These are phyloP conservation scores for Lactarius sp. DNA, from an alignment of 768 basidiomycete species.

Conservation along the genomic window DNA sequence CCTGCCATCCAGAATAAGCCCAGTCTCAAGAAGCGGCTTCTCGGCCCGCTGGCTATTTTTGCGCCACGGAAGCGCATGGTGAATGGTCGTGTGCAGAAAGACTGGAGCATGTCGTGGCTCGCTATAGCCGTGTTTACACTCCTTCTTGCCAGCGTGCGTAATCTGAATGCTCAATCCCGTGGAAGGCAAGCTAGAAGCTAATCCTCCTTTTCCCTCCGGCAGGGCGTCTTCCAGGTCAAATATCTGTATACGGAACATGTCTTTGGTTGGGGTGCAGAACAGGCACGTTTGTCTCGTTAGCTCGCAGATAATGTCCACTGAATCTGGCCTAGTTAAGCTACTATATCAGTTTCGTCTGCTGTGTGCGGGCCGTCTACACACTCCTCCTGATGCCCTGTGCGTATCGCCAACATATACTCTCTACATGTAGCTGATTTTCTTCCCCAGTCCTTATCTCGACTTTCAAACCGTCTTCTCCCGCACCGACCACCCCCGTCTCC, in stretches of 20 bases:
- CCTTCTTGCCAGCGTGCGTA: conserved; percentile 57
- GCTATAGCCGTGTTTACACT: conserved; percentile 61
- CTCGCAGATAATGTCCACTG: conserved; percentile 1
- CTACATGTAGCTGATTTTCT: conserved; percentile 31
- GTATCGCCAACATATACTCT: conserved; percentile 26
- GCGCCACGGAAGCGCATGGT: conserved; percentile 48
- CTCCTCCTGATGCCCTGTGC: conserved; percentile 65
- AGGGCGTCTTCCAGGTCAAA: conserved; percentile 71
- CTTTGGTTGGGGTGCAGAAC: conserved; percentile 61
- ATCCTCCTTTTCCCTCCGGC: neutral
- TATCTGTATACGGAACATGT: conserved; percentile 74
- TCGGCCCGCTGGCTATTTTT: conserved; percentile 68
- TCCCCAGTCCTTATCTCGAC: conserved; percentile 55
- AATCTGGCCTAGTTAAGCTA: conserved; percentile 49
- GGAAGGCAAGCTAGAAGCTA: conserved; percentile 10
- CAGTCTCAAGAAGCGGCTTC: conserved; percentile 37
- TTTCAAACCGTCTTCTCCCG: conserved; percentile 45
- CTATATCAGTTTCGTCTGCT: conserved; percentile 69
- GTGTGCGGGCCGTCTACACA: conserved; percentile 57
- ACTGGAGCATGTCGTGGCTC: conserved; percentile 71
- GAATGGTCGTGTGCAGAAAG: conserved; percentile 37
- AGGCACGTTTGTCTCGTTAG: conserved; percentile 34
- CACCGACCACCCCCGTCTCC: conserved; percentile 12
- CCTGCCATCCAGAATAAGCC: conserved; percentile 33
- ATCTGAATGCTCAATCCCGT: neutral